Evolutionary conservation across 495 filamentous ascomycete genomes (phyloP).

Genomic region (Neurospora tetrasperma): DNA sequence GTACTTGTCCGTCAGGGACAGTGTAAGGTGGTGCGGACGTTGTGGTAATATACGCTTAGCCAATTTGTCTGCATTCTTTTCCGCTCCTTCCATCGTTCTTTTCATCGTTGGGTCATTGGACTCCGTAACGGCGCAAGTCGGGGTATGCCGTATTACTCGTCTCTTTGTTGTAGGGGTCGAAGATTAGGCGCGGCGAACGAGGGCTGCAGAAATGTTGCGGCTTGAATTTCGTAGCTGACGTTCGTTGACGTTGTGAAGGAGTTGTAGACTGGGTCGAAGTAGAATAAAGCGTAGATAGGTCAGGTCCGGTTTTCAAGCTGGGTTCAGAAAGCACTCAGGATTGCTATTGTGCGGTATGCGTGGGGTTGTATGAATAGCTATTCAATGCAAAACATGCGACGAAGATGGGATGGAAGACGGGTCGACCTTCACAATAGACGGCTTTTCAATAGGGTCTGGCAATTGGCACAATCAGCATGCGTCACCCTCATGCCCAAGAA

Average conservation of each 20-base stretch:
- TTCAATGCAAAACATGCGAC: neutral
- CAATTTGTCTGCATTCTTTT: constrained; percentile 32
- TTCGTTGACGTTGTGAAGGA: neutral
- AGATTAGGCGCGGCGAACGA: neutral
- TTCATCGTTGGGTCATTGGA: constrained; percentile 25
- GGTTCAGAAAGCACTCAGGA: neutral
- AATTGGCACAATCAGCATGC: neutral
- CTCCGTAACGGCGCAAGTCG: neutral
- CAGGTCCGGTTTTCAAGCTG: neutral
- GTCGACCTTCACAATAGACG: neutral
- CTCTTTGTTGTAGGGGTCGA: neutral
- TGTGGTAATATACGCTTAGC: constrained; percentile 33
- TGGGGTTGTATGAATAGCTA: neutral
- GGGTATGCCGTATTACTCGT: neutral
- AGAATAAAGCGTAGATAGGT: neutral
- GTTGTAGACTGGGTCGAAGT: neutral
- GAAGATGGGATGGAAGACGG: neutral
- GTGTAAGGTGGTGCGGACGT: constrained; percentile 33
- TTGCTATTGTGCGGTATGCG: neutral
- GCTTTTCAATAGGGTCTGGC: neutral
- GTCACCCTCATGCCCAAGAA: neutral
- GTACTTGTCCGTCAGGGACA: constrained; percentile 27
- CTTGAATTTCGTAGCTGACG: neutral
- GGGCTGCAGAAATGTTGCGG: neutral
- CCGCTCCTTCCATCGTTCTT: constrained; percentile 41